Evolutionary conservation across 2,329 filamentous ascomycete genomes (phyloP).

Genomic region (Neonectria faginata): DNA sequence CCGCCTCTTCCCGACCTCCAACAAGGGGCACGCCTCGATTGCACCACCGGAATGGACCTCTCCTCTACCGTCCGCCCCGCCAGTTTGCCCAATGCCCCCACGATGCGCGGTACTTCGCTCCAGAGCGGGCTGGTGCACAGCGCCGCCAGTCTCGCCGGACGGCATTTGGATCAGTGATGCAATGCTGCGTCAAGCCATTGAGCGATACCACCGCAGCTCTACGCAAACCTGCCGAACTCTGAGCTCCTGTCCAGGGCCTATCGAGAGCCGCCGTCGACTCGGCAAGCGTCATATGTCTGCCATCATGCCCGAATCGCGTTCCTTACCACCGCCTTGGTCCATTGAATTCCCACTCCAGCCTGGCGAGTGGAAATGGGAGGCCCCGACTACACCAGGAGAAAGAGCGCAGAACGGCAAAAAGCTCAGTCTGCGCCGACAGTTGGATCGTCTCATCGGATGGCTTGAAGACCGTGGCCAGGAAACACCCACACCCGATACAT

Average conservation of each 20-base stretch:
- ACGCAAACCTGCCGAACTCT: slow-evolving; percentile 44
- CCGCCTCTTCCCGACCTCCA: neutral
- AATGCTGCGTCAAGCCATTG: slow-evolving; percentile 49
- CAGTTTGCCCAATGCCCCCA: slow-evolving; percentile 47
- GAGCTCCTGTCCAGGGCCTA: slow-evolving; percentile 63
- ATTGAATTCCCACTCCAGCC: slow-evolving; percentile 58
- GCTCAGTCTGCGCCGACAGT: slow-evolving; percentile 32
- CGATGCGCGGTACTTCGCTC: slow-evolving; percentile 45
- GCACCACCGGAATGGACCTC: slow-evolving; percentile 28
- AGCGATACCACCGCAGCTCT: slow-evolving; percentile 45
- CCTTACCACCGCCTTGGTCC: slow-evolving; percentile 59
- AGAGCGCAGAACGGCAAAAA: slow-evolving; percentile 44
- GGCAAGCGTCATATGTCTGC: slow-evolving; percentile 67
- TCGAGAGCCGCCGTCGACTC: slow-evolving; percentile 65
- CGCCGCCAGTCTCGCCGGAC: slow-evolving; percentile 32
- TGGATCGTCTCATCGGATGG: slow-evolving; percentile 48
- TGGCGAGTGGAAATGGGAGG: slow-evolving; percentile 64
- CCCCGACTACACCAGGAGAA: slow-evolving; percentile 55
- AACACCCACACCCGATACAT: neutral
- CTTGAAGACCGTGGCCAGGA: slow-evolving; percentile 34
- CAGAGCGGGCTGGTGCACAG: slow-evolving; percentile 38
- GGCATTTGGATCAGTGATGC: slow-evolving; percentile 50
- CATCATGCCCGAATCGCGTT: slow-evolving; percentile 55
- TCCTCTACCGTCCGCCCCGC: slow-evolving; percentile 4
- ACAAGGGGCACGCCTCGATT: slow-evolving; percentile 3